These are phyloP conservation scores for Hippophae rhamnoides DNA, from an alignment of 306 rosid genomes.

Conservation along the genomic window DNA sequence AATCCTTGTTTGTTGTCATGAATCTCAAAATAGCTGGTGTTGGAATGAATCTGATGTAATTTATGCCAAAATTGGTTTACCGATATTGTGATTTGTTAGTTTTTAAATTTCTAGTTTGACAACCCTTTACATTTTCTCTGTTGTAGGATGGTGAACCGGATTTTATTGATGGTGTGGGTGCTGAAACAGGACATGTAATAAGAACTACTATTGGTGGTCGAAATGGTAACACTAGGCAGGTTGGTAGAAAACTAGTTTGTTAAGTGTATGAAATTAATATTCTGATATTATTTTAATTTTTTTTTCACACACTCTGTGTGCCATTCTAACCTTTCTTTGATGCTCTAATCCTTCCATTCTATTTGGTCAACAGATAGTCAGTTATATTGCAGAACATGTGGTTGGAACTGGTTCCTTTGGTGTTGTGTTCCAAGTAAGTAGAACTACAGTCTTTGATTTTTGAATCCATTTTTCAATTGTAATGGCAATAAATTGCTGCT, in stretches of 20 bases:
- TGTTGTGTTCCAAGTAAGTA: slow-evolving; percentile 79
- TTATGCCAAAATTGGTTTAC: not conserved
- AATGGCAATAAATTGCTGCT: slow-evolving; percentile 6
- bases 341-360: not conserved
- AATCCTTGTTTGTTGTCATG: slow-evolving; percentile 3
- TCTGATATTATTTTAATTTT: slow-evolving; percentile 3
- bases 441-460: slow-evolving; percentile 8
- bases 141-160: slow-evolving; percentile 89
- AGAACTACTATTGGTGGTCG: slow-evolving; percentile 78
- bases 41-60: slow-evolving; percentile 1
- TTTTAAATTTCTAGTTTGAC: not conserved
- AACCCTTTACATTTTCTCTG: slow-evolving; percentile 13
- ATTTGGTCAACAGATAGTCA: slow-evolving; percentile 47
- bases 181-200: slow-evolving; percentile 86
- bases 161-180: slow-evolving; percentile 75
- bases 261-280: not conserved
- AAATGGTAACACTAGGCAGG: slow-evolving; percentile 89
- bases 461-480: slow-evolving; percentile 4
- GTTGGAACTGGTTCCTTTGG: slow-evolving; percentile 98
- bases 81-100: not conserved
- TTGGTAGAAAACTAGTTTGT: slow-evolving; percentile 14
- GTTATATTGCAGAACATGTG: slow-evolving; percentile 83
- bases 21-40: not conserved
- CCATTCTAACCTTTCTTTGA: not conserved
- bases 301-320: slow-evolving; percentile 6